phyloP scores from a whole-genome alignment of 202 grass and related monocot genomes.

The Zizania palustris region DNA sequence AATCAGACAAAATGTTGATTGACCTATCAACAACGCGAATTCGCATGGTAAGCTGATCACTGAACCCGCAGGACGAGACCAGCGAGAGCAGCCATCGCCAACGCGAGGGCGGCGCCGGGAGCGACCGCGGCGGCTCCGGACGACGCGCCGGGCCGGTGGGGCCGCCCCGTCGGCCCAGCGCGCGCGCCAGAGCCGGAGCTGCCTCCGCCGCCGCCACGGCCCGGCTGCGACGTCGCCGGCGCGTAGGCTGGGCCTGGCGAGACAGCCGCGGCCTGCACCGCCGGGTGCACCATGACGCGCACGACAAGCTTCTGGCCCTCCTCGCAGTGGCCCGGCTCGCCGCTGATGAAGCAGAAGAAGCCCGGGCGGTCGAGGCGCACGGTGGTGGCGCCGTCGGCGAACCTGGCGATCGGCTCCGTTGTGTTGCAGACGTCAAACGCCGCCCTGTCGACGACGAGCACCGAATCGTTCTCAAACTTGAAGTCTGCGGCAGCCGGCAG shows the following conservation, averaged over 20 bases:
- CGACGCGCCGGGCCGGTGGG: not conserved
- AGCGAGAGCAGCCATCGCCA: not conserved
- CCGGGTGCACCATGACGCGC: slow-evolving; percentile 56
- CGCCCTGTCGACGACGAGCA: slow-evolving; percentile 52
- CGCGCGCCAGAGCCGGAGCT: slow-evolving; percentile 8
- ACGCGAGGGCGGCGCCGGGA: not conserved
- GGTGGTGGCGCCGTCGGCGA: slow-evolving; percentile 54
- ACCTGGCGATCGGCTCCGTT: slow-evolving; percentile 43
- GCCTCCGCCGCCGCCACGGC: not conserved
- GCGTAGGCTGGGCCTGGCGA: slow-evolving; percentile 18
- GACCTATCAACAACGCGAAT: not conserved
- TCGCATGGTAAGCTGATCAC: not conserved
- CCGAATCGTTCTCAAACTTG: slow-evolving; percentile 69
- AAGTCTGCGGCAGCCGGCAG: slow-evolving; percentile 46
- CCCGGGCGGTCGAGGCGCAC: slow-evolving; percentile 56
- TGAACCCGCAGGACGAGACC: not conserved
- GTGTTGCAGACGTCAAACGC: slow-evolving; percentile 63
- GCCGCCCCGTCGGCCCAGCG: not conserved
- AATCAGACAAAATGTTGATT: not conserved
- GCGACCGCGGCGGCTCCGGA: not conserved
- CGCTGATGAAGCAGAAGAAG: slow-evolving; percentile 87
- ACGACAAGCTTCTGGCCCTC: slow-evolving; percentile 68
- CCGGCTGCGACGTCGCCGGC: not conserved
- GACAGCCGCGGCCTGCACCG: not conserved
- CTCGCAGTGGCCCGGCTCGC: slow-evolving; percentile 63